Percentiles rank a stretch among this genome's conserved stretches.
These are phyloP conservation scores for Sporothrix euskadiensis DNA, from an alignment of 2,329 filamentous ascomycete species.

Conservation along the genomic window DNA sequence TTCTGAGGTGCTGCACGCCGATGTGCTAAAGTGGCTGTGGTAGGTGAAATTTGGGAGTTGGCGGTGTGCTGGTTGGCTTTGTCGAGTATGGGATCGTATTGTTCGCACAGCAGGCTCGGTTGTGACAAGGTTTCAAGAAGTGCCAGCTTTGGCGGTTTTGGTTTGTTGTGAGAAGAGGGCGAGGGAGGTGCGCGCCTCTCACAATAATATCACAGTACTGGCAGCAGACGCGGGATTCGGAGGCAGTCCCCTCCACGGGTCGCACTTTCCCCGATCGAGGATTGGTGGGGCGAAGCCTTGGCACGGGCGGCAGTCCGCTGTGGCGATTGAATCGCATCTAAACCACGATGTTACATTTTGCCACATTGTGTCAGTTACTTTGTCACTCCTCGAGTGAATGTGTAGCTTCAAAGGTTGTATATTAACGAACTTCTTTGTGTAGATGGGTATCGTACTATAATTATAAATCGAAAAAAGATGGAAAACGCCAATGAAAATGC, in stretches of 20 bases:
- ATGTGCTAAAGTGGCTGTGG: background rate
- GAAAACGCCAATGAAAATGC: constrained; percentile 7
- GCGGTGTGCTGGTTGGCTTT: background rate
- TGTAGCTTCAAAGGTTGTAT: background rate
- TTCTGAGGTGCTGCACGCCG: background rate
- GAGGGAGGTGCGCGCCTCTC: background rate
- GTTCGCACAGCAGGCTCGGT: too few relatives aligned
- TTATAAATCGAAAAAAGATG: background rate
- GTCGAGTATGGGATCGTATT: background rate
- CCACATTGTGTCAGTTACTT: background rate
- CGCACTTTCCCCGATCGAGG: constrained; percentile 3
- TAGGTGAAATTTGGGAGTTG: background rate
- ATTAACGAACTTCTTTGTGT: background rate
- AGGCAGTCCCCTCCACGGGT: background rate
- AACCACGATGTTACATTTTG: background rate
- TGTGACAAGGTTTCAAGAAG: background rate
- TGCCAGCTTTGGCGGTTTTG: too few relatives aligned
- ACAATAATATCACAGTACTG: background rate
- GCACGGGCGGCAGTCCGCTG: background rate
- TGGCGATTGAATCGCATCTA: background rate
- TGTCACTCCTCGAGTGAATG: background rate
- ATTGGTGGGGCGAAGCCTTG: background rate
- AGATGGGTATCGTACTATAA: constrained; percentile 16
- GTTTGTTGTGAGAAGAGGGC: background rate
- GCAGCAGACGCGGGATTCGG: background rate